Evolutionary conservation across 2,329 filamentous ascomycete genomes (phyloP), one percentile per base, ranked within the genome.

Genomic region (Epichloe amarillans): DNA sequence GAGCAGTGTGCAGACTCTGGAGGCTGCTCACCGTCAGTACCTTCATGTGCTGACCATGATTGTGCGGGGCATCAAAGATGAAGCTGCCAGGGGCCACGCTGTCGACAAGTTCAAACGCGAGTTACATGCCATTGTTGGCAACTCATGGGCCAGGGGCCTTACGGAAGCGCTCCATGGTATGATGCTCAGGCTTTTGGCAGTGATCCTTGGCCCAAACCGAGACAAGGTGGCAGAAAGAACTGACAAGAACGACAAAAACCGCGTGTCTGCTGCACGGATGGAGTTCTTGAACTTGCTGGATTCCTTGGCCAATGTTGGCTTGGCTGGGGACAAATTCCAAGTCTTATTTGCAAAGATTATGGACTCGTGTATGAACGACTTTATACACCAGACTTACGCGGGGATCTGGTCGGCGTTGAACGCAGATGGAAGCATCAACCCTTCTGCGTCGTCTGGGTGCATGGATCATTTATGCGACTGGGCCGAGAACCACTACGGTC

Each of bases 291-390:
- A 71, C 40, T 65, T 87, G 17, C 68, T 85, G 2, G 72, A 76
- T 46, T 75, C 78, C 8, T 67, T 89, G 15, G 70, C 76, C 56
- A 72, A 76, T 45, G 79, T 88, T 21, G 86, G 85, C 0, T 68
- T 89, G 17, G 81, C 81, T 1, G 83, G 83, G 26, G 81, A 86
- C 58, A 73, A 70, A 46, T 85, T 86, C 48, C 82, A 88, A 60
- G 75, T 84, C 33, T 71, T 85, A 37, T 83, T 88, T 59, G 86
- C 84, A 15, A 80, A 84, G 62, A 74, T 84, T 26, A 82, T 88
- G 73, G 76, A 88, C 60, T 68, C 69, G 37, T 72, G 83, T 52
- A 80, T 89, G 72, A 73, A 74, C 42, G 69, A 75, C 12, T 84
- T 83, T 57, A 76, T 89, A 40, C 69, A 69, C 39, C 71, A 73